Base-by-base conservation (phyloP, 192 early-diverging fungal species). In the Radiomyces spectabilis region DNA sequence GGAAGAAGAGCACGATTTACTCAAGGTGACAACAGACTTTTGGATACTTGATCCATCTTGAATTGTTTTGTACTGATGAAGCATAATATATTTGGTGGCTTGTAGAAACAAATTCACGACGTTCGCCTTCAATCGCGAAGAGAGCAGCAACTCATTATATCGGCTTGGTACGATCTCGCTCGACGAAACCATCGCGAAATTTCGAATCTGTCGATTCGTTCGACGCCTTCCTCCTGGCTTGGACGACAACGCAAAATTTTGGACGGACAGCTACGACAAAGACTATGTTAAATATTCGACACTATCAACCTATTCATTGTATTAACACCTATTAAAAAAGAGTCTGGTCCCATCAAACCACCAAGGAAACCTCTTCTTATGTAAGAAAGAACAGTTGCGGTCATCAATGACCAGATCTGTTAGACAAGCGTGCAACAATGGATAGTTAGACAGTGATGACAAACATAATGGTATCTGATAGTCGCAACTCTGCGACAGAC, bases 111-210 rank as follows among this genome's bases (percentile, higher is more conserved):
- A 60, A 68, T 88, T 47, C 69, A 76, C 37, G 89, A 94, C 55
- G 77, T 81, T 15, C 76, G 86, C 55, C 67, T 75, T 18, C 86
- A 85, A 61, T 79, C 75, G 51, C 73, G 72, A 60, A 79, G 87
- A 22, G 93, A 96, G 59, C 85, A 89, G 57, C 75, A 73, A 51
- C 66, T 92, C 54, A 87, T 97, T 57, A 74, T 85, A 31, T 88
- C 87, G 16, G 91, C 94, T 18, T 96, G 83, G 84, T 78, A 85
- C 50, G 75, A 84, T 51, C 58, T 80, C 30, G 64, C 59, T 4
- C 57, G 55, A 26, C 76, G 69, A n/a, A 44, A 53, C 15, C 64
- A 59, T 38, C 51, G 53, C n/a, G 64, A 66, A 35, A 53, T 26
- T 16, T 42, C 58, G 52, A 82, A 73, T 58, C 69, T 77, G 51